phyloP scores from a whole-genome alignment of 1,284 basidiomycete species.

The Fomitiporia mediterranea region DNA sequence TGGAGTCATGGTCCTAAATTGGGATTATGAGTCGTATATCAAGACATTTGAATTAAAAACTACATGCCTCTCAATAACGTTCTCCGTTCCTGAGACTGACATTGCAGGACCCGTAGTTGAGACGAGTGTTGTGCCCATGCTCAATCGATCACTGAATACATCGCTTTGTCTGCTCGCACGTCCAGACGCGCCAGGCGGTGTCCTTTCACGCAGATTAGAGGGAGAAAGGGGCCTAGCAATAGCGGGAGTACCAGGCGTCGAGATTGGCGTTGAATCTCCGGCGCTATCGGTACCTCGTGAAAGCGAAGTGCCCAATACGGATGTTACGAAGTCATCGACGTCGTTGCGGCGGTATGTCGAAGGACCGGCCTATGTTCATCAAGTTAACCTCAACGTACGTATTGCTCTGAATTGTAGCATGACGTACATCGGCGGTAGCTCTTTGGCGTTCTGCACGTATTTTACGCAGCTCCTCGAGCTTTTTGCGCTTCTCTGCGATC shows the following conservation, averaged over 20 bases:
- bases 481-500: conserved; percentile 88
- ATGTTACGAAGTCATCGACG: conserved; percentile 64
- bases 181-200: conserved; percentile 48
- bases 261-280: conserved; percentile 55
- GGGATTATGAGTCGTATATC: neutral
- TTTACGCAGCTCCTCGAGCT: conserved; percentile 79
- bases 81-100: conserved; percentile 45
- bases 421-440: conserved; percentile 46
- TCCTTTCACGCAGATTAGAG: conserved; percentile 40
- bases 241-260: conserved; percentile 69
- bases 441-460: conserved; percentile 66
- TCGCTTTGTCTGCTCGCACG: conserved; percentile 65
- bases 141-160: conserved; percentile 45
- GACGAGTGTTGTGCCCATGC: conserved; percentile 42
- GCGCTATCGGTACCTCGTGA: conserved; percentile 40
- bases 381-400: neutral
- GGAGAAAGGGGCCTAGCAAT: conserved; percentile 32
- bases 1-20: conserved; percentile 44
- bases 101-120: conserved; percentile 41
- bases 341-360: conserved; percentile 40
- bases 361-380: conserved; percentile 28
- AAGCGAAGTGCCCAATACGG: conserved; percentile 40
- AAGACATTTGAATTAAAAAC: conserved; percentile 1
- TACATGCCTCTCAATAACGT: conserved; percentile 61
- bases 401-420: neutral